Percentiles rank a stretch among this genome's conserved stretches.
Conservation (phyloP, 495 filamentous ascomycete genomes). For the Margaritispora aquatica region DNA sequence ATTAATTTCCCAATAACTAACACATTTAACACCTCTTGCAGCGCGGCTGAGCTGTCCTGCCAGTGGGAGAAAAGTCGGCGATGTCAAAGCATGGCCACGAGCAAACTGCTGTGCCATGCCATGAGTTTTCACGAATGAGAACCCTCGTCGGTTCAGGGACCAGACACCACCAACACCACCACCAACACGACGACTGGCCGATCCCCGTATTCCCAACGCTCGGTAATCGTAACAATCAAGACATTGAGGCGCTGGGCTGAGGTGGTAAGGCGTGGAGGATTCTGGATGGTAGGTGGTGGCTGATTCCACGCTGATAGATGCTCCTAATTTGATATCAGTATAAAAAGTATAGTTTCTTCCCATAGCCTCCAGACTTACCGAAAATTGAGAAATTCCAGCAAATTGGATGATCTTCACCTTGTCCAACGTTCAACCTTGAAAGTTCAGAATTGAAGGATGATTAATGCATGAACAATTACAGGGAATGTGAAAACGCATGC, state of each 20-base stretch:
- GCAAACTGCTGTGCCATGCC: not conserved
- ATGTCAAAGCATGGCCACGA: not conserved
- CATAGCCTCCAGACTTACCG: not conserved
- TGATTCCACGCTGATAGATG: not conserved
- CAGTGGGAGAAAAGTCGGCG: not conserved
- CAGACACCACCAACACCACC: too few relatives aligned
- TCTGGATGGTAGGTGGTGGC: not conserved
- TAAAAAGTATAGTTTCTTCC: not conserved
- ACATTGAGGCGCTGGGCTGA: not conserved
- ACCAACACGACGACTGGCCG: too few relatives aligned
- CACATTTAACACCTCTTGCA: too few relatives aligned
- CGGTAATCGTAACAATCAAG: not conserved
- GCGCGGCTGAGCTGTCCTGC: not conserved
- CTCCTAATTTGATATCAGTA: not conserved
- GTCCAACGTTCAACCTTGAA: not conserved
- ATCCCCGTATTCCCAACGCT: not conserved
- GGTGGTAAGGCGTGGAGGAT: not conserved
- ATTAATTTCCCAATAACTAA: too few relatives aligned
- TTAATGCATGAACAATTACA: not conserved
- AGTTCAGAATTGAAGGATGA: not conserved
- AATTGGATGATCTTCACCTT: not conserved
- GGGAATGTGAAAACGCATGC: not conserved
- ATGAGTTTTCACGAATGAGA: constrained; percentile 1
- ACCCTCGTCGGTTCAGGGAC: not conserved
- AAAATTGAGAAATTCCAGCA: not conserved